Percentiles rank a stretch among this genome's conserved stretches.
Conservation (phyloP, 441 rosid genomes). For the Sinapis alba region DNA sequence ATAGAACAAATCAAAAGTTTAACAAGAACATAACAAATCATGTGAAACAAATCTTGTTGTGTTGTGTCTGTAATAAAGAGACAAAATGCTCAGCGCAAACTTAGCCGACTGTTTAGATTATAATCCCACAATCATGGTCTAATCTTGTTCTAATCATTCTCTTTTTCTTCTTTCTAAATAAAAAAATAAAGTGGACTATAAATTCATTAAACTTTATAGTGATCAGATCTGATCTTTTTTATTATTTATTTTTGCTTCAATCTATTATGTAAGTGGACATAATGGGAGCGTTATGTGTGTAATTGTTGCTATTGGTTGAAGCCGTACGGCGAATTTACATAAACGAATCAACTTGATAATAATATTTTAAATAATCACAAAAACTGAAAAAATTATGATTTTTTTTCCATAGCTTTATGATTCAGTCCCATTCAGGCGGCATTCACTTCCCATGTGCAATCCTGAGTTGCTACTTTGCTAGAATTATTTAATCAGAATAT, state of each 20-base stretch:
- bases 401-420: not conserved
- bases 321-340: slow-evolving; percentile 21
- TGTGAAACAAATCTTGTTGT: slow-evolving; percentile 50
- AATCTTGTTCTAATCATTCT: slow-evolving; percentile 41
- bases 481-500: slow-evolving; percentile 20
- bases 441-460: slow-evolving; percentile 37
- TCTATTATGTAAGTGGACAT: slow-evolving; percentile 26
- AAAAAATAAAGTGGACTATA: not conserved
- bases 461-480: slow-evolving; percentile 22
- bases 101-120: slow-evolving; percentile 66
- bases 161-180: not conserved
- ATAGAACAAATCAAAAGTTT: slow-evolving; percentile 29
- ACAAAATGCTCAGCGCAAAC: slow-evolving; percentile 60
- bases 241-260: not conserved
- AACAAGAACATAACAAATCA: slow-evolving; percentile 34
- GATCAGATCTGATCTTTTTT: slow-evolving; percentile 28
- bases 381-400: not conserved
- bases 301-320: slow-evolving; percentile 19
- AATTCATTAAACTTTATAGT: not conserved
- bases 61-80: slow-evolving; percentile 55
- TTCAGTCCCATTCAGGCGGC: slow-evolving; percentile 33
- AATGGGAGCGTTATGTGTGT: slow-evolving; percentile 23
- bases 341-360: slow-evolving; percentile 28
- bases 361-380: not conserved
- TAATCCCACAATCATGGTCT: slow-evolving; percentile 57